A percentile compares a stretch with the other conserved stretches of the same genome.
Conservation (phyloP, 176 grass and related monocot species). For the Pontederia paniculata region DNA sequence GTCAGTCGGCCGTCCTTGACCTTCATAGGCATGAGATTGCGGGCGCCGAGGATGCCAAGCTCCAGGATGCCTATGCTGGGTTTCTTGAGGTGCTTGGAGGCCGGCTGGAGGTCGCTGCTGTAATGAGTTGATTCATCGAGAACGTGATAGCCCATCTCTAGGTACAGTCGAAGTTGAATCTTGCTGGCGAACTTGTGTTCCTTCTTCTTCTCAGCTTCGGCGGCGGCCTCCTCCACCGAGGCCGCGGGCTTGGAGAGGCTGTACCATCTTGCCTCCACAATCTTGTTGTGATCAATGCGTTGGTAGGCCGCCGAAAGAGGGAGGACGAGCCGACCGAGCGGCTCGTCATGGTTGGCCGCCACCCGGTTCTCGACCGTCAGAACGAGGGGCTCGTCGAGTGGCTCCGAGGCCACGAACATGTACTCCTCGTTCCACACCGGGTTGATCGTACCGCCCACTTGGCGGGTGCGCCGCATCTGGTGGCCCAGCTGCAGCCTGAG, state of each 20-base stretch:
- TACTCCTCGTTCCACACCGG: conserved; percentile 86
- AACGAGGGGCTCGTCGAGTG: conserved; percentile 64
- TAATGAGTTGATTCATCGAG: conserved; percentile 91
- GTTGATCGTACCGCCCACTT: conserved; percentile 30
- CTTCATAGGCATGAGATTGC: conserved; percentile 79
- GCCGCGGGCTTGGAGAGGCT: conserved; percentile 28
- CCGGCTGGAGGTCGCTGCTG: conserved; percentile 85
- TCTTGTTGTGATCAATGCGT: conserved; percentile 65
- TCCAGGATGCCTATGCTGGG: conserved; percentile 79
- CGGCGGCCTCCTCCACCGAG: conserved; percentile 33
- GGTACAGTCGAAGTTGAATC: conserved; percentile 60
- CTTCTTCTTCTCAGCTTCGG: conserved; percentile 31
- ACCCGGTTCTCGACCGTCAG: conserved; percentile 81
- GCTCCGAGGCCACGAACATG: conserved; percentile 84
- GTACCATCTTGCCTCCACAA: conserved; percentile 56
- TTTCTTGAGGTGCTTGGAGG: conserved; percentile 50
- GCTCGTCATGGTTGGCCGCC: conserved; percentile 50
- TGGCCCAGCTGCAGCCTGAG: conserved; percentile 59
- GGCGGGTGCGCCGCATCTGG: conserved; percentile 59
- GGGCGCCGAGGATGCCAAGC: conserved; percentile 61
- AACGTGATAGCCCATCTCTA: conserved; percentile 81
- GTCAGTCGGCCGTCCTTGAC: conserved; percentile 57
- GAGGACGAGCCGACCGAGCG: conserved; percentile 50
- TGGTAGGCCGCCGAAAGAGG: conserved; percentile 29
- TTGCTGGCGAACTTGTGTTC: conserved; percentile 76